These are phyloP conservation scores for Calonectria leucothoes DNA, from an alignment of 2,329 filamentous ascomycete species.

Conservation along the genomic window DNA sequence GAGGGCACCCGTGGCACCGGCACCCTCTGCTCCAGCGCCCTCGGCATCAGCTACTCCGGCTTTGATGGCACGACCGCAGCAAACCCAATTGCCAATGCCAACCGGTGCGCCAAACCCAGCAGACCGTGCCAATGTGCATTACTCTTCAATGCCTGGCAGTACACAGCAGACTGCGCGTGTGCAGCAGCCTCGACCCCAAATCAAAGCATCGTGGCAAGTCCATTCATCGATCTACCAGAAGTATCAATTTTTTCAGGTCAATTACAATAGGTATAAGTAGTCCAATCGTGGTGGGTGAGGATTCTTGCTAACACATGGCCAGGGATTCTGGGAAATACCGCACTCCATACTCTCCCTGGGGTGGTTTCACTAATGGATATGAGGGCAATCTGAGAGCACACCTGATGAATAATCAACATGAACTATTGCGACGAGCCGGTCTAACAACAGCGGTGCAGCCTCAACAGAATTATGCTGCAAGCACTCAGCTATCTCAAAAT, in stretches of 20 bases:
- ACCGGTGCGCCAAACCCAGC: background rate
- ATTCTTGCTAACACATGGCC: conserved; percentile 31
- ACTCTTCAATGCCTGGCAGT: conserved; percentile 2
- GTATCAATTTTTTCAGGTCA: conserved; percentile 69
- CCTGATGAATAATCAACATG: conserved; percentile 50
- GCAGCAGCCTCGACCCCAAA: conserved; percentile 33
- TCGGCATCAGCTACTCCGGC: background rate
- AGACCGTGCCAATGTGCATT: conserved; percentile 7
- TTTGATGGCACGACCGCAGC: background rate
- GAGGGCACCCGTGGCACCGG: background rate
- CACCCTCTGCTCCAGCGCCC: background rate
- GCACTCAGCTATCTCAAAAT: background rate
- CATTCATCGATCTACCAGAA: conserved; percentile 61
- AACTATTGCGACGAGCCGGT: conserved; percentile 43
- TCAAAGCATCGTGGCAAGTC: conserved; percentile 48
- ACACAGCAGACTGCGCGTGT: conserved; percentile 21
- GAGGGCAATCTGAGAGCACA: conserved; percentile 63
- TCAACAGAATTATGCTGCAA: background rate
- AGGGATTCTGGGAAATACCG: conserved; percentile 68
- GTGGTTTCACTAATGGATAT: conserved; percentile 72
- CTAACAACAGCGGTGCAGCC: conserved; percentile 17
- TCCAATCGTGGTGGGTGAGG: background rate
- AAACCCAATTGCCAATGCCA: conserved; percentile 27
- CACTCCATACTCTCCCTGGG: conserved; percentile 68
- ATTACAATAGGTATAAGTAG: conserved; percentile 65